Evolutionary conservation across 2,329 filamentous ascomycete genomes (phyloP), one percentile per base, ranked within the genome.

Genomic region (Arachnomyces sp.): DNA sequence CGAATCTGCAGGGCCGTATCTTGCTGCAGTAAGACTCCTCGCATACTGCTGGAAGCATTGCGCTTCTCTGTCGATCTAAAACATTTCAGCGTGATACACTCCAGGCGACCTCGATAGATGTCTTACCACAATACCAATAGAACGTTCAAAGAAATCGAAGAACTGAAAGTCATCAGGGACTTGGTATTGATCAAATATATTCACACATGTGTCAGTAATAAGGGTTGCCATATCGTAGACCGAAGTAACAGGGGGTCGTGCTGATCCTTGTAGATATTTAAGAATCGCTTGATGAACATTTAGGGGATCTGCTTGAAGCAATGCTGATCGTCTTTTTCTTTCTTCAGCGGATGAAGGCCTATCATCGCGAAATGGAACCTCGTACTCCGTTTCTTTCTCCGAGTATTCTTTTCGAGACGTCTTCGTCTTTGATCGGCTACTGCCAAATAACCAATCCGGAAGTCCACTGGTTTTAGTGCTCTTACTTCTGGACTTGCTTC

Each of bases 71-170:
- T 55, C 53, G 34, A 37, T 42, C 34, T 38, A 31, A 34, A 7
- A 36, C n/a, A 13, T 28, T 7, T 6, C 4, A 29, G n/a, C 25
- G n/a, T 40, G 12, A 9, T 6, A 14, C 15, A 5, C 12, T 12
- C 12, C 3, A 9, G 6, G 7, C 25, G 5, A 9, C 5, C 13
- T 16, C 28, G 5, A 34, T 6, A 6, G 12, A 12, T 18, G 14
- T 39, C 42, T 36, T 31, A 49, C 46, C 28, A 71, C 61, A 1
- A 57, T 59, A 8, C 78, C 79, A 31, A 83, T 80, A 2, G 73
- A 77, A 11, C 69, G 71, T 47, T 82, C 78, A 44, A 84, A 83
- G 74, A 82, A 82, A 45, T 82, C 78, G 1, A 82, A 54, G 38
- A 83, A 82, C 44, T 80, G 75, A 36, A 76, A 79, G 41, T 78